Evolutionary conservation across 768 basidiomycete species (phyloP).

Genomic region (Lyophyllum shimeji): DNA sequence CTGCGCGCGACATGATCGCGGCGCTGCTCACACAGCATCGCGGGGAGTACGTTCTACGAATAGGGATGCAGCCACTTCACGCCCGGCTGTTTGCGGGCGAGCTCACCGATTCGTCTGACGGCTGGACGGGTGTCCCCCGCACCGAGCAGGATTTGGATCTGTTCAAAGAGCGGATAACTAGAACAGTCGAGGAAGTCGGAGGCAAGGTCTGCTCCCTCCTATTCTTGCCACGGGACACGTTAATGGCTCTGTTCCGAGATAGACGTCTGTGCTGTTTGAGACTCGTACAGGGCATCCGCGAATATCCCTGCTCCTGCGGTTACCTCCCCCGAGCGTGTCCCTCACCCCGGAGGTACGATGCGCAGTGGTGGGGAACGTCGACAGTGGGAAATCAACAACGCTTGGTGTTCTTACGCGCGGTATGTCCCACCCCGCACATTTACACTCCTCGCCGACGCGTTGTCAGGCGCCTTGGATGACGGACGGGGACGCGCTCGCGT

Average conservation of each 20-base stretch:
- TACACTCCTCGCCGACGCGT: conserved; percentile 17
- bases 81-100: conserved; percentile 56
- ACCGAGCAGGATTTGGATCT: conserved; percentile 52
- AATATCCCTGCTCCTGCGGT: conserved; percentile 60
- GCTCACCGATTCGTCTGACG: conserved; percentile 41
- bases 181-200: conserved; percentile 71
- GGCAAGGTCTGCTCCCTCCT: conserved; percentile 56
- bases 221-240: neutral
- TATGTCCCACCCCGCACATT: conserved; percentile 22
- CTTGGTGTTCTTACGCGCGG: conserved; percentile 95
- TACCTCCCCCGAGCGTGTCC: conserved; percentile 76
- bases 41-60: conserved; percentile 75
- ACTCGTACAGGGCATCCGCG: conserved; percentile 47
- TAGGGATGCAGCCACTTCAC: conserved; percentile 67
- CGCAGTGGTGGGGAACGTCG: conserved; percentile 94
- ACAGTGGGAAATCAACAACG: conserved; percentile 93
- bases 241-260: neutral
- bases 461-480: conserved; percentile 72
- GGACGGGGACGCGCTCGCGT: conserved; percentile 83
- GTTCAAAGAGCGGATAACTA: conserved; percentile 43
- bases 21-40: conserved; percentile 62
- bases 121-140: conserved; percentile 54
- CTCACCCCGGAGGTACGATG: conserved; percentile 90
- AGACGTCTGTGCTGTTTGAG: conserved; percentile 62
- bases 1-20: conserved; percentile 65